Base-by-base conservation (phyloP, 192 early-diverging fungal genomes). In the Funneliformis geosporum region DNA sequence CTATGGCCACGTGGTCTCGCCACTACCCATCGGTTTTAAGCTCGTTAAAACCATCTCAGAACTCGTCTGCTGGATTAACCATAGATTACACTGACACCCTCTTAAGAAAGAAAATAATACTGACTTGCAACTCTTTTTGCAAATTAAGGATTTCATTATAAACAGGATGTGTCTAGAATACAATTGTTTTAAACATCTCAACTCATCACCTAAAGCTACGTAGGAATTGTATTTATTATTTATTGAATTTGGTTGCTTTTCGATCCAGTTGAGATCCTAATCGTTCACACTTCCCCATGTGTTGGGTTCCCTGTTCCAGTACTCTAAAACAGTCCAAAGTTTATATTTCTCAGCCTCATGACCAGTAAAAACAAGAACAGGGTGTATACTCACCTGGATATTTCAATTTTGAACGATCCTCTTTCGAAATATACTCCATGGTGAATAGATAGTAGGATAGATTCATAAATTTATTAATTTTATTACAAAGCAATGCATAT, bases 21-120 rank as follows among this genome's bases (percentile, higher is more conserved):
- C 70, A 72, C 79, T 80, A 80, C 70, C 79, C 66, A 38, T 77
- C 59, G 28, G 79, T 80, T 80, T 66, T 80, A 80, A 69, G 73
- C 59, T 39, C 79, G 16, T 70, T 5, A 80, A 50, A 60, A 80
- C 70, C 43, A 28, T 80, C 33, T 28, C 79, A 80, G 39, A 70
- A 62, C 60, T 39, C 70, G 70, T 70, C 14, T 80, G 79, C 79
- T 21, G 71, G 79, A 80, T 80, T 80, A 80, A 50, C 39, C 60
- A 72, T 73, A 16, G 50, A 80, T 70, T 73, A 73, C 68, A 28
- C 68, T 70, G 67, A 47, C 70, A 73, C 71, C 79, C 42, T 43
- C 42, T 43, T 43, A 43, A 43, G 42, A 43, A 43, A 43, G 42
- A 43, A 43, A 43, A 43, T 43, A 43, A 61, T 61, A 61, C 60